Percentiles rank a stretch among this genome's conserved stretches.
Conservation (phyloP, 768 basidiomycete genomes). For the Gymnopilus junonius region DNA sequence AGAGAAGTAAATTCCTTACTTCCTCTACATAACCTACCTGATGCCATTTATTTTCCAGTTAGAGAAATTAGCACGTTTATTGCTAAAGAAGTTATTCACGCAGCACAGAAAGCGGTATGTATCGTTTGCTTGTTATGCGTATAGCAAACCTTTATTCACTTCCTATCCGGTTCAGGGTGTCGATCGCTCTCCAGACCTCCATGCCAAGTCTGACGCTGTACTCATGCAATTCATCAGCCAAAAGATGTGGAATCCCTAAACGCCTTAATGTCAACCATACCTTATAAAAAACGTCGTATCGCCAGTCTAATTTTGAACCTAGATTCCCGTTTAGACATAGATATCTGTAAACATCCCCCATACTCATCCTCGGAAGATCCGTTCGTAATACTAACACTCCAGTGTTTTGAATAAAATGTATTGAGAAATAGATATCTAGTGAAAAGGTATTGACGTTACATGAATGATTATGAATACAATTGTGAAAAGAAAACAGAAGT, state of each 20-base stretch:
- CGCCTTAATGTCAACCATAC: not conserved
- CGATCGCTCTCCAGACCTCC: conserved; percentile 57
- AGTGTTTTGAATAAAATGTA: not conserved
- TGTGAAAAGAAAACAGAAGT: not conserved
- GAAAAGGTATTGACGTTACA: not conserved
- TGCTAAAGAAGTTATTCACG: conserved; percentile 74
- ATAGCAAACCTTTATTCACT: not conserved
- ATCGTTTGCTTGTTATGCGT: conserved; percentile 8
- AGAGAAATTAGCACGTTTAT: conserved; percentile 84
- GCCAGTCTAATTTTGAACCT: not conserved
- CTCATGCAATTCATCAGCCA: conserved; percentile 55
- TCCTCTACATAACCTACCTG: not conserved
- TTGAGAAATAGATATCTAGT: not conserved
- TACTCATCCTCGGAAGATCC: not conserved
- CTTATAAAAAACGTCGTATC: not conserved
- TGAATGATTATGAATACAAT: conserved; percentile 5
- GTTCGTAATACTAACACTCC: not conserved
- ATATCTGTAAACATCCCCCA: no score
- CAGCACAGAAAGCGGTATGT: conserved; percentile 77
- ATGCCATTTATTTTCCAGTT: conserved; percentile 38
- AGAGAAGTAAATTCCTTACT: conserved; percentile 53
- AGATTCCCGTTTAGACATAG: not conserved
- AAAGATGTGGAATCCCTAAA: conserved; percentile 75
- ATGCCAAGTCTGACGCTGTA: conserved; percentile 57
- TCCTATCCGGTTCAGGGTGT: conserved; percentile 44